Evolutionary conservation across 306 rosid genomes (phyloP).

Genomic region (Cicer arietinum): DNA sequence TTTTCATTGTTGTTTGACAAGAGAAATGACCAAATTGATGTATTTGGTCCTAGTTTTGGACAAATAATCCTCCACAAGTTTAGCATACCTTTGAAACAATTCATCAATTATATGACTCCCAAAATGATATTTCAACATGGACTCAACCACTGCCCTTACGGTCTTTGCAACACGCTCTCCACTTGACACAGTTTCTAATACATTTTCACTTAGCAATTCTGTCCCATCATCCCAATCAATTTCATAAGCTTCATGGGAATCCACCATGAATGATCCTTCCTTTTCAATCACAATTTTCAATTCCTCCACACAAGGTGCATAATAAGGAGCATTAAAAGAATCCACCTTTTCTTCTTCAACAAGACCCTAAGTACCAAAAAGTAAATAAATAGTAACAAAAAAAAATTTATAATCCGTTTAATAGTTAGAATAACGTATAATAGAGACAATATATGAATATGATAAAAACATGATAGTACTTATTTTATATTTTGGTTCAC

Average conservation of each 20-base stretch:
- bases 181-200: neutral
- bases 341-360: conserved; percentile 72
- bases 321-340: conserved; percentile 76
- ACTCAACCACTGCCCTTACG: conserved; percentile 74
- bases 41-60: conserved; percentile 50
- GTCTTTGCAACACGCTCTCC: conserved; percentile 43
- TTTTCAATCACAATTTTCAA: conserved; percentile 51
- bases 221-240: conserved; percentile 66
- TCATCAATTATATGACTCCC: conserved; percentile 62
- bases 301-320: conserved; percentile 72
- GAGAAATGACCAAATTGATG: conserved; percentile 62
- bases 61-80: conserved; percentile 54
- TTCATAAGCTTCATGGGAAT: conserved; percentile 48
- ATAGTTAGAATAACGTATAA: too few species aligned
- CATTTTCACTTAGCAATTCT: neutral
- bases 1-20: conserved; percentile 42
- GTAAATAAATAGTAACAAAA: neutral
- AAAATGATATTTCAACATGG: conserved; percentile 71
- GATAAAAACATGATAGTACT: too few species aligned
- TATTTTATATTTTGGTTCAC: too few species aligned
- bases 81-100: conserved; percentile 49
- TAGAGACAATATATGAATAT: too few species aligned
- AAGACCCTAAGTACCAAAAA: conserved; percentile 35
- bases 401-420: too few species aligned
- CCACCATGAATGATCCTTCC: conserved; percentile 71